Evolutionary conservation across 2,329 filamentous ascomycete genomes (phyloP), one percentile per base, ranked within the genome.

Genomic region (Hymenoscyphus fraxineus): DNA sequence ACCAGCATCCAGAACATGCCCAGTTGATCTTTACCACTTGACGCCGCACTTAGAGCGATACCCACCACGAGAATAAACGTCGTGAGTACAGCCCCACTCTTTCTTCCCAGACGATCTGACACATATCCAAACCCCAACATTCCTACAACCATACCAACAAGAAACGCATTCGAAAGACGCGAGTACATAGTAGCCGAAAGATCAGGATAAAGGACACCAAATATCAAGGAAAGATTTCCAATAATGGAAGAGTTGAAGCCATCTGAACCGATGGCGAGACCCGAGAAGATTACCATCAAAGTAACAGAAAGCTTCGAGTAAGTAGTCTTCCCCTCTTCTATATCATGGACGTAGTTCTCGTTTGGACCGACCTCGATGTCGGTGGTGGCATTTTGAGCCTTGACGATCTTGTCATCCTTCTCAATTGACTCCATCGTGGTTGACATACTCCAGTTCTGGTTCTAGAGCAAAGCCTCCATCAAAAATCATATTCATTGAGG

Each of bases 71-170:
- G 72, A 54, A 84, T 75, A 5, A 77, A 60, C 0, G 82, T 84
- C 0, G 82, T 79, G 4, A 77, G 75, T 3, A 83, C 73, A 47
- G 80, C 78, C 13, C 81, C 82, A 0, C 78, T 82, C 54, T 79
- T 77, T 47, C 82, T 77, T n/a, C 82, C 82, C 4, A 83, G 69
- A 12, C 65, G 62, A 67, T 83, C 82, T 66, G 82, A 80, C 6
- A 81, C 70, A 10, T 79, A 73, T 6, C 83, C 82, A 64, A 85
- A 84, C 67, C 80, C 75, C 7, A 85, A 73, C 79, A 85, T 86
- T 60, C 83, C 83, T 60, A 85, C 74, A 63, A 85, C 83, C 73
- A 83, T 80, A 58, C 84, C 84, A 60, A 85, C 80, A 5, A 85
- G 76, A 66, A 82, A 83, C 2, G 83, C 79, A 68, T 86, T 85